Conservation (phyloP, 116 monocot genomes). For the Phalaenopsis hybrid region DNA sequence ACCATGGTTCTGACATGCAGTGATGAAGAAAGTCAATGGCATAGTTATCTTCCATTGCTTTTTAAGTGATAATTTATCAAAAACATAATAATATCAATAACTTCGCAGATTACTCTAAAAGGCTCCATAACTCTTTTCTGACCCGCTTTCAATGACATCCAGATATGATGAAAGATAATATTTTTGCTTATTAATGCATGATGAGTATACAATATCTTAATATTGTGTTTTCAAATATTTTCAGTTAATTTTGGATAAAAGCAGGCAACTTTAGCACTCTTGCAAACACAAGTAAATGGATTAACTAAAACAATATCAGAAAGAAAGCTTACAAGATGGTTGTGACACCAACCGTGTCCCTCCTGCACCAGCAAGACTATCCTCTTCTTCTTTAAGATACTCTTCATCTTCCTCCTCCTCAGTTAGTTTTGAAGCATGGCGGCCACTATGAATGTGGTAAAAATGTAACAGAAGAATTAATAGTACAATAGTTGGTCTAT, state of each 20-base stretch:
- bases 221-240: not conserved
- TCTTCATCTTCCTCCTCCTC: constrained; percentile 97
- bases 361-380: constrained; percentile 44
- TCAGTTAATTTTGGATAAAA: not conserved
- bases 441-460: constrained; percentile 36
- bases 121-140: not conserved
- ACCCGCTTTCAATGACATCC: not conserved
- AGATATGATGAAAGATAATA: not conserved
- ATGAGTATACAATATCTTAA: not conserved
- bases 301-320: not conserved
- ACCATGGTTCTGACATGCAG: not conserved
- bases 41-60: not conserved
- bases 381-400: constrained; percentile 91
- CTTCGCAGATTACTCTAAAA: not conserved
- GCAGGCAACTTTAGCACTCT: not conserved
- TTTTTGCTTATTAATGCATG: not conserved
- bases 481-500: not conserved
- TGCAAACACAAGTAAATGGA: constrained; percentile 1
- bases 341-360: constrained; percentile 79
- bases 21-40: not conserved
- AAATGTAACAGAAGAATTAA: not conserved
- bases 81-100: not conserved
- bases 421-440: constrained; percentile 85
- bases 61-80: not conserved
- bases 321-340: constrained; percentile 67